phyloP scores from a whole-genome alignment of 1,284 basidiomycete species.

The Puccinia triticina region DNA sequence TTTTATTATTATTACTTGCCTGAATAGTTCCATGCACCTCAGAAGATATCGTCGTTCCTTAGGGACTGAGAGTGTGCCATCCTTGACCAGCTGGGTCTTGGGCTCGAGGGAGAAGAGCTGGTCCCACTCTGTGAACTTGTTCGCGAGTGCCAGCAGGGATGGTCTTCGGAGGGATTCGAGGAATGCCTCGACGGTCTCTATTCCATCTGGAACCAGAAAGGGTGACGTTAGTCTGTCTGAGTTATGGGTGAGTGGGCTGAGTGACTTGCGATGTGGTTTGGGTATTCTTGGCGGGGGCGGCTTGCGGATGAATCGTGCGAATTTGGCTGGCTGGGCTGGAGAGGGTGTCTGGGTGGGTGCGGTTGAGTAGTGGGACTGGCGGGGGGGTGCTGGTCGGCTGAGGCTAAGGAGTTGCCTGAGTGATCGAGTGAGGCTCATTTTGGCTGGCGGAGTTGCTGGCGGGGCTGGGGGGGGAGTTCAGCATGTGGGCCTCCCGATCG shows the following conservation, averaged over 20 bases:
- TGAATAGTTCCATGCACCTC: slow-evolving; percentile 36
- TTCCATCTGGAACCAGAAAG: neutral
- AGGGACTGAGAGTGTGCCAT: slow-evolving; percentile 22
- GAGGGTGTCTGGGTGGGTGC: neutral
- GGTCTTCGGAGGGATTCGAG: slow-evolving; percentile 27
- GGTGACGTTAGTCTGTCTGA: too few relatives aligned
- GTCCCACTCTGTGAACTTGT: slow-evolving; percentile 35
- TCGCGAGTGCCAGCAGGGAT: neutral
- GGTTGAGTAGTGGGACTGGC: too few relatives aligned
- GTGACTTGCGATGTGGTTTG: slow-evolving; percentile 37
- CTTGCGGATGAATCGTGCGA: slow-evolving; percentile 16
- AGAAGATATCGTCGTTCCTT: slow-evolving; percentile 40
- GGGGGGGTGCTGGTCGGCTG: neutral
- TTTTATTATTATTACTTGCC: too few relatives aligned
- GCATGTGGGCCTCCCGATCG: too few relatives aligned
- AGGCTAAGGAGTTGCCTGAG: neutral
- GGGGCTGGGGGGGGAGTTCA: too few relatives aligned
- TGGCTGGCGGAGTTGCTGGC: too few relatives aligned
- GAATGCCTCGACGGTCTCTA: slow-evolving; percentile 30
- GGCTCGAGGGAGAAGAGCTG: neutral
- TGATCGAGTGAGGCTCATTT: neutral
- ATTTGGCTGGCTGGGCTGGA: neutral
- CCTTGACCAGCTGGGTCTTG: neutral
- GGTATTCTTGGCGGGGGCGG: slow-evolving; percentile 27
- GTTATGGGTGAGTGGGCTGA: too few relatives aligned